These are phyloP conservation scores for Penicillium psychrosexuale DNA, from an alignment of 2,329 filamentous ascomycete genomes.

Conservation along the genomic window DNA sequence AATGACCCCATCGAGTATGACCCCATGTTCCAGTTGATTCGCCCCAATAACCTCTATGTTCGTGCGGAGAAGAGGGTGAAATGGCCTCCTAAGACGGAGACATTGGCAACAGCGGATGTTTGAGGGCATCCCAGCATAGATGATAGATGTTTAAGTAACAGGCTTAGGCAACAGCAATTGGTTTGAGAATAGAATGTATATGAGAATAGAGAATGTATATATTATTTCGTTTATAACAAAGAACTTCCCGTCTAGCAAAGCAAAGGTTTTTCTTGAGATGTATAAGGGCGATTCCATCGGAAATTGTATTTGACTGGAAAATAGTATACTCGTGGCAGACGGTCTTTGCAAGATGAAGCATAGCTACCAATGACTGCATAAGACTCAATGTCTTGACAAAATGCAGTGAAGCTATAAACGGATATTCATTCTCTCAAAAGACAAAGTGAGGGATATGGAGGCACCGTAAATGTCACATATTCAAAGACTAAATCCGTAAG, in stretches of 20 bases:
- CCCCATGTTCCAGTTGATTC: conserved; percentile 30
- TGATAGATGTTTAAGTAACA: background rate
- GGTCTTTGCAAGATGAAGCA: background rate
- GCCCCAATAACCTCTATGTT: conserved; percentile 29
- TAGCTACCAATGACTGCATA: no score
- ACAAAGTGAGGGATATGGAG: background rate
- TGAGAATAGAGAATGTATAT: background rate
- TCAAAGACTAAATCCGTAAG: background rate
- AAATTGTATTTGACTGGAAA: background rate
- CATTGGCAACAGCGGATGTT: background rate
- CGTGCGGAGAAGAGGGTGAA: conserved; percentile 19
- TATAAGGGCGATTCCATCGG: background rate
- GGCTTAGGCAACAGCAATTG: no score
- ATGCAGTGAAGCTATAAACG: background rate
- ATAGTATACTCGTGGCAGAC: background rate
- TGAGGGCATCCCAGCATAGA: background rate
- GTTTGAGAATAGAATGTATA: background rate
- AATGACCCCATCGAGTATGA: conserved; percentile 47
- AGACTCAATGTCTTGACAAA: background rate
- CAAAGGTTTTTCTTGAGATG: no score
- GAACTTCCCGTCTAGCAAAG: background rate
- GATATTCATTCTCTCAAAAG: background rate
- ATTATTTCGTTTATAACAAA: background rate
- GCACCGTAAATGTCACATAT: background rate
- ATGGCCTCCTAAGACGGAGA: conserved; percentile 12